Percentiles rank a stretch among this genome's conserved stretches.
Evolutionary conservation across 2,329 filamentous ascomycete species (phyloP).

Genomic region (Cladosporium sphaerospermum): DNA sequence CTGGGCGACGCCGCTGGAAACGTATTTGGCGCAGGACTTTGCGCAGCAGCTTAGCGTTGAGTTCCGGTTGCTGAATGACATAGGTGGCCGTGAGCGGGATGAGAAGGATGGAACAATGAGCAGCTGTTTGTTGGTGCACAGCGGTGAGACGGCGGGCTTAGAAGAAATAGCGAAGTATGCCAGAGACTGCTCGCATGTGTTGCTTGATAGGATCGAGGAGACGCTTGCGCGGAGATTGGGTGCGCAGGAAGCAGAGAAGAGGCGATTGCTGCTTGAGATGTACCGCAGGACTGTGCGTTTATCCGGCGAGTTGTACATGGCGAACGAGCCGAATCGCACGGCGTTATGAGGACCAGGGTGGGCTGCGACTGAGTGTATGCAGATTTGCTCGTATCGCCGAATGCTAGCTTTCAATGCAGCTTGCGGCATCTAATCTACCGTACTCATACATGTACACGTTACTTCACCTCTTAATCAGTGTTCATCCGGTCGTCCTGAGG

Average conservation of each 20-base stretch:
- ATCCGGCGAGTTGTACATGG: conserved; percentile 5
- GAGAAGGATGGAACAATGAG: neutral
- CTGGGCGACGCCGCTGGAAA: neutral
- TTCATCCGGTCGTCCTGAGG: neutral
- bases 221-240: neutral
- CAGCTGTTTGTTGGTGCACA: neutral
- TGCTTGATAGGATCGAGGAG: neutral
- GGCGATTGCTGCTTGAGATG: neutral
- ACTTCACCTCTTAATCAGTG: conserved; percentile 2
- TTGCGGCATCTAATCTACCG: neutral
- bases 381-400: too few relatives aligned
- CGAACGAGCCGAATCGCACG: neutral
- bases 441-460: conserved; percentile 11
- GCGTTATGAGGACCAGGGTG: neutral
- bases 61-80: conserved; percentile 4
- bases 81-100: neutral
- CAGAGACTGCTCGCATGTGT: neutral
- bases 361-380: too few relatives aligned
- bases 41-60: conserved; percentile 6
- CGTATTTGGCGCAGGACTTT: neutral
- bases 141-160: neutral
- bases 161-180: neutral
- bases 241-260: neutral
- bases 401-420: too few relatives aligned
- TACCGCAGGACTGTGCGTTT: neutral